phyloP scores from a whole-genome alignment of 768 basidiomycete genomes.

The Leucocoprinus leucothites region DNA sequence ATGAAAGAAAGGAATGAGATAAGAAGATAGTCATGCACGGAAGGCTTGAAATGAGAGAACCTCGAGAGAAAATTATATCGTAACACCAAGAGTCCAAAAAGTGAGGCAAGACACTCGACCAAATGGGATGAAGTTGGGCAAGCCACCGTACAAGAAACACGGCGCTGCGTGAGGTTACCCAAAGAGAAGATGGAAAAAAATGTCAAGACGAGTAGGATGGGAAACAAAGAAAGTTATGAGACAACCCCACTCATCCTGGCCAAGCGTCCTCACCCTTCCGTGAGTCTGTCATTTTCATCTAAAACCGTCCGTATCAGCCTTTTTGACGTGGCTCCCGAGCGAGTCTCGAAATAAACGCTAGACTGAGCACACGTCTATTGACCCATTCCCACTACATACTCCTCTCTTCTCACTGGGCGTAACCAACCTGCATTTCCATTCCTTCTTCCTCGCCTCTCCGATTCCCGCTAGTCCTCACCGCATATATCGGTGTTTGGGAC shows the following conservation, averaged over 20 bases:
- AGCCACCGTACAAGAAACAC: neutral
- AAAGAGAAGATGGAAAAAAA: neutral
- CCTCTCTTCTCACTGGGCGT: conserved; percentile 23
- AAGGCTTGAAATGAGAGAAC: neutral
- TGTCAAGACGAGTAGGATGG: neutral
- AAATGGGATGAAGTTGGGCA: conserved; percentile 8
- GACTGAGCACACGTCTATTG: neutral
- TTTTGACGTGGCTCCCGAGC: too few species aligned
- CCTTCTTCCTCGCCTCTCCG: conserved; percentile 25
- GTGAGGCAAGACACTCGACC: neutral
- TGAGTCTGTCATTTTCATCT: neutral
- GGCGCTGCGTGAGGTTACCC: neutral
- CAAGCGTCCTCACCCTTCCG: conserved; percentile 1
- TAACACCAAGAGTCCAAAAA: conserved; percentile 4
- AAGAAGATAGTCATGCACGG: conserved; percentile 1
- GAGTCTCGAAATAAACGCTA: neutral
- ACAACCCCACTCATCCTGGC: conserved; percentile 2
- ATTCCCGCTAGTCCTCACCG: conserved; percentile 17
- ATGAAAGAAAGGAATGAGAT: neutral
- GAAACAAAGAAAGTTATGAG: neutral
- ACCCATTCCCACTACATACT: neutral
- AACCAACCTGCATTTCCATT: conserved; percentile 36
- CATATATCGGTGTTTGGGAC: conserved; percentile 20
- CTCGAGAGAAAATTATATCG: neutral
- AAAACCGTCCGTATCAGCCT: neutral